Conservation (phyloP, 2,329 filamentous ascomycete genomes). For the Penicillium expansum region DNA sequence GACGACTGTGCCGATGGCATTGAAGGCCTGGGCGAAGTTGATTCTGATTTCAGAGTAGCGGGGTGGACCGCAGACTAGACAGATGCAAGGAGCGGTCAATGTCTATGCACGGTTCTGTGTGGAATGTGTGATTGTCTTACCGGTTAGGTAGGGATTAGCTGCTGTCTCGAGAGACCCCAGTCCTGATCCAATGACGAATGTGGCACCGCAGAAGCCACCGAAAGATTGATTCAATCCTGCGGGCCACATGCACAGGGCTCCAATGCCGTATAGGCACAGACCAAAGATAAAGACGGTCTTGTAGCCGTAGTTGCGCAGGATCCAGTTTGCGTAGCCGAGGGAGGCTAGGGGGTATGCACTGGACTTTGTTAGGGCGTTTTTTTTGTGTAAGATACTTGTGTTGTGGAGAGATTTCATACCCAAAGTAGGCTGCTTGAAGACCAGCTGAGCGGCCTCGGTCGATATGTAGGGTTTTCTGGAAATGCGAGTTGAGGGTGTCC, state of each 20-base stretch:
- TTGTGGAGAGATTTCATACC: slow-evolving; percentile 38
- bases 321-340: slow-evolving; percentile 54
- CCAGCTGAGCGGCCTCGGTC: slow-evolving; percentile 59
- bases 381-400: neutral
- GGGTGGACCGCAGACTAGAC: slow-evolving; percentile 68
- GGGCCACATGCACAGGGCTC: slow-evolving; percentile 82
- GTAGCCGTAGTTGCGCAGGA: slow-evolving; percentile 73
- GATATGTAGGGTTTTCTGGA: slow-evolving; percentile 57
- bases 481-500: slow-evolving; percentile 55
- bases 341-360: slow-evolving; percentile 55
- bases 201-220: slow-evolving; percentile 66
- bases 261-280: slow-evolving; percentile 65
- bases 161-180: slow-evolving; percentile 73
- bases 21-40: slow-evolving; percentile 74
- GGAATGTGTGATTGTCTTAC: slow-evolving; percentile 24
- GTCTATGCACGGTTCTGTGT: neutral
- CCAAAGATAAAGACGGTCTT: slow-evolving; percentile 77
- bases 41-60: slow-evolving; percentile 72
- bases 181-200: slow-evolving; percentile 73
- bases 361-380: neutral
- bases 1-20: slow-evolving; percentile 71
- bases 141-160: slow-evolving; percentile 72
- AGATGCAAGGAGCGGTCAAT: neutral
- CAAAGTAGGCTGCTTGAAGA: slow-evolving; percentile 64
- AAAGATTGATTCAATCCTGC: slow-evolving; percentile 71